Conservation (phyloP, 1,284 basidiomycete species). For the Cystobasidiaceae sp. region DNA sequence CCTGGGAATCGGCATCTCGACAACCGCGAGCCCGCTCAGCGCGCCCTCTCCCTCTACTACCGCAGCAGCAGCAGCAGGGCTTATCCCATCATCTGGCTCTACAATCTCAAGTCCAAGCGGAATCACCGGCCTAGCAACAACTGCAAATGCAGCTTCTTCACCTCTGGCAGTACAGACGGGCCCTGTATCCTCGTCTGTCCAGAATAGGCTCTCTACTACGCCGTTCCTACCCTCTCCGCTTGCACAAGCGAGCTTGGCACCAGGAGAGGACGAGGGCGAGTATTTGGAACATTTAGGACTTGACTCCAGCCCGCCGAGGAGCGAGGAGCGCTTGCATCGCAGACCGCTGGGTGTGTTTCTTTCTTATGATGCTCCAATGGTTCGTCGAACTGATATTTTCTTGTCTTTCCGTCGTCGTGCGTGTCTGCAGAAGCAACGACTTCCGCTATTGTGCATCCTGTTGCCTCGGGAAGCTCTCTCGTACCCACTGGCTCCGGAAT, state of each 20-base stretch:
- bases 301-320: not conserved
- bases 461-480: no score
- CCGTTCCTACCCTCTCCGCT: constrained; percentile 26
- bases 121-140: no score
- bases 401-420: no score
- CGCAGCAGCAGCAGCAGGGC: not conserved
- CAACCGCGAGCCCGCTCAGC: not conserved
- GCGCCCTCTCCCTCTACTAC: not conserved
- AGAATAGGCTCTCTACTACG: constrained; percentile 1
- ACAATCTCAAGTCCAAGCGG: no score
- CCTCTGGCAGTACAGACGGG: not conserved
- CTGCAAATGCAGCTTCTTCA: no score
- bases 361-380: no score
- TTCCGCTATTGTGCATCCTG: not conserved
- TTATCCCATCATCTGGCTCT: no score
- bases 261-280: constrained; percentile 21
- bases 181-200: not conserved
- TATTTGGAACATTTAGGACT: constrained; percentile 16
- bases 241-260: constrained; percentile 23
- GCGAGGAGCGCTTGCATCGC: no score
- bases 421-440: not conserved
- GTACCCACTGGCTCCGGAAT: not conserved
- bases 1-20: not conserved
- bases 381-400: no score
- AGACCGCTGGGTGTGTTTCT: not conserved